Percentiles rank a stretch among this genome's conserved stretches.
Conservation (phyloP, 176 grass and related monocot genomes). For the Dendrocalamus sinicus region DNA sequence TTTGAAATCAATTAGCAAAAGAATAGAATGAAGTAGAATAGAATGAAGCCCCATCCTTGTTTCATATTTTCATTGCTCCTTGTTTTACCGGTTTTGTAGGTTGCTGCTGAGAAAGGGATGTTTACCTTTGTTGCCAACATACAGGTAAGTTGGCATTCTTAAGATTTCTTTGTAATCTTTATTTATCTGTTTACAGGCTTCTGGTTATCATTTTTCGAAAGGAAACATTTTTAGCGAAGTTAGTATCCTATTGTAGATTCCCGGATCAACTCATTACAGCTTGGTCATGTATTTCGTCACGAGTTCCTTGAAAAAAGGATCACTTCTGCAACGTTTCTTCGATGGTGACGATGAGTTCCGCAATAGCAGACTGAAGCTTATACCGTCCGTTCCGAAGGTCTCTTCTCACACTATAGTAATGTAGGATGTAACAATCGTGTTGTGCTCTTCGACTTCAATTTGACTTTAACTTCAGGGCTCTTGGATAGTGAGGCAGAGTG, state of each 20-base stretch:
- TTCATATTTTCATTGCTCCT: background rate
- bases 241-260: slow-evolving; percentile 63
- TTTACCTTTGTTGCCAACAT: slow-evolving; percentile 81
- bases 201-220: background rate
- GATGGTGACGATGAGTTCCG: slow-evolving; percentile 94
- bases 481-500: slow-evolving; percentile 98
- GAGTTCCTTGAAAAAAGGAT: slow-evolving; percentile 61
- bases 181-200: background rate
- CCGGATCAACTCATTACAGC: slow-evolving; percentile 86
- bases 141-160: slow-evolving; percentile 56
- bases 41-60: background rate
- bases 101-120: slow-evolving; percentile 88
- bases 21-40: background rate
- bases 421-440: background rate
- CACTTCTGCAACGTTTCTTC: slow-evolving; percentile 85
- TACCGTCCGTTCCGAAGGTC: slow-evolving; percentile 89
- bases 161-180: background rate
- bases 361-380: slow-evolving; percentile 92
- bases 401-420: background rate
- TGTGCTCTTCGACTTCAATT: background rate
- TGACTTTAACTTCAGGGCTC: slow-evolving; percentile 61
- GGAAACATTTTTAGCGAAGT: slow-evolving; percentile 5
- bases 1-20: background rate
- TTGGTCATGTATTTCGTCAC: slow-evolving; percentile 88
- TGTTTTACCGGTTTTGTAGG: slow-evolving; percentile 49